phyloP scores from a whole-genome alignment of 192 early-diverging fungal genomes.

The Backusella westeae region DNA sequence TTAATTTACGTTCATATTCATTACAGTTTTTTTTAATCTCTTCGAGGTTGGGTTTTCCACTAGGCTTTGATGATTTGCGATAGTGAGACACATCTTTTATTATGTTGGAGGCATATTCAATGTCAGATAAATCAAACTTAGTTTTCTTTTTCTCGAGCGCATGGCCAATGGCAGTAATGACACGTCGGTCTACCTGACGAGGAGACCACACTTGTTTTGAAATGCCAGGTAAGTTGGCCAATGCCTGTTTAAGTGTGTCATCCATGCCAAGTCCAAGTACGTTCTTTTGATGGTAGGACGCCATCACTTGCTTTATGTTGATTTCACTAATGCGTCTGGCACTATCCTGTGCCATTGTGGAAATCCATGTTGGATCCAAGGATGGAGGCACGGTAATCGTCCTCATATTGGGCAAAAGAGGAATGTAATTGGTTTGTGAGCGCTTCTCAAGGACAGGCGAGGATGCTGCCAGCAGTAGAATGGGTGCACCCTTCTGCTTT shows the following conservation, averaged over 20 bases:
- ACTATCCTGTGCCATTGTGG: constrained; percentile 37
- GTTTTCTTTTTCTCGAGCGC: constrained; percentile 21
- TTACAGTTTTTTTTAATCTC: constrained; percentile 42
- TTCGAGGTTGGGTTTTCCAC: constrained; percentile 11
- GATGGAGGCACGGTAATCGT: not conserved
- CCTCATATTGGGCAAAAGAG: constrained; percentile 14
- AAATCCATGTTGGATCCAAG: constrained; percentile 11
- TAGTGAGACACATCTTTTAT: constrained; percentile 22
- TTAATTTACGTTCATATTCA: constrained; percentile 73
- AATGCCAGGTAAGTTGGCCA: constrained; percentile 33
- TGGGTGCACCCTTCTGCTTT: constrained; percentile 37
- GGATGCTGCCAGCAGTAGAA: constrained; percentile 47
- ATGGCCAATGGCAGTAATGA: constrained; percentile 46
- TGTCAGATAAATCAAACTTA: constrained; percentile 14
- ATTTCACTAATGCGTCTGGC: constrained; percentile 38
- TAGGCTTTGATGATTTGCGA: not conserved
- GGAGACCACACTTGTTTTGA: constrained; percentile 44
- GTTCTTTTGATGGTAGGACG: constrained; percentile 31
- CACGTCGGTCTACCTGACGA: constrained; percentile 43
- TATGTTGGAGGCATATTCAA: constrained; percentile 26
- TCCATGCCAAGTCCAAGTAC: constrained; percentile 14
- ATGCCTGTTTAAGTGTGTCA: constrained; percentile 10
- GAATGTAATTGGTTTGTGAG: constrained; percentile 10
- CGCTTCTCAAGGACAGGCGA: constrained; percentile 27
- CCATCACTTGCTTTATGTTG: constrained; percentile 44